These are phyloP conservation scores for Theobroma cacao DNA, from an alignment of 345 rosid genomes.

Conservation along the genomic window DNA sequence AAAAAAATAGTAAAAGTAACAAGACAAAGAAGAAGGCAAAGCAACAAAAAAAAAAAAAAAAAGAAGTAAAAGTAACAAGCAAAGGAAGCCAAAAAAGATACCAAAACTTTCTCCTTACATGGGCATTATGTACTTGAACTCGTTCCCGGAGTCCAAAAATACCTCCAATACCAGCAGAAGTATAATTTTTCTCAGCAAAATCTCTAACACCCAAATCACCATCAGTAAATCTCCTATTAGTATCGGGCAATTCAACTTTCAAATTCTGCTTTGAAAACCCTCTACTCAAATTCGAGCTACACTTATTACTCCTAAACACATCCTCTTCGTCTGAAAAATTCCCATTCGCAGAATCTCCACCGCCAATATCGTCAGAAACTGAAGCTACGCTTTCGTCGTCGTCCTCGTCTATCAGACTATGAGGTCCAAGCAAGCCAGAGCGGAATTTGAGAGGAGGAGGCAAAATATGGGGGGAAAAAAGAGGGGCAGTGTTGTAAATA, in stretches of 20 bases:
- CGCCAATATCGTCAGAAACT: constrained; percentile 37
- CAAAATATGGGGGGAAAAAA: constrained; percentile 40
- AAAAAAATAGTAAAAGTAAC: not conserved
- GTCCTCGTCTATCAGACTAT: constrained; percentile 28
- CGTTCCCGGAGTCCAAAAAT: constrained; percentile 42
- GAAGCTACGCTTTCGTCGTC: constrained; percentile 66
- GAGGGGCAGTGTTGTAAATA: constrained; percentile 25
- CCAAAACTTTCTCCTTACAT: constrained; percentile 16
- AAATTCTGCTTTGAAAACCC: constrained; percentile 60
- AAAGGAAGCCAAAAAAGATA: not conserved
- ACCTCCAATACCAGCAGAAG: constrained; percentile 36
- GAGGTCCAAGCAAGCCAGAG: constrained; percentile 50
- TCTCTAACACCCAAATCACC: constrained; percentile 38
- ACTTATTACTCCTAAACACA: constrained; percentile 27
- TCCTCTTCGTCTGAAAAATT: constrained; percentile 44
- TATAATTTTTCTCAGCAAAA: constrained; percentile 24
- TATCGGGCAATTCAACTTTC: constrained; percentile 60
- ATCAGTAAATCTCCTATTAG: constrained; percentile 53
- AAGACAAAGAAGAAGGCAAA: not conserved
- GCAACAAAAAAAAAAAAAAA: not conserved
- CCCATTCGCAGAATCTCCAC: constrained; percentile 2
- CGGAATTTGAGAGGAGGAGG: constrained; percentile 70
- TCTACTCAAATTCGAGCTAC: constrained; percentile 45
- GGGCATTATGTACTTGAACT: constrained; percentile 45
- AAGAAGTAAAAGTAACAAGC: not conserved